phyloP scores from a whole-genome alignment of 805 yeast genomes.

The Candida odintsovae region DNA sequence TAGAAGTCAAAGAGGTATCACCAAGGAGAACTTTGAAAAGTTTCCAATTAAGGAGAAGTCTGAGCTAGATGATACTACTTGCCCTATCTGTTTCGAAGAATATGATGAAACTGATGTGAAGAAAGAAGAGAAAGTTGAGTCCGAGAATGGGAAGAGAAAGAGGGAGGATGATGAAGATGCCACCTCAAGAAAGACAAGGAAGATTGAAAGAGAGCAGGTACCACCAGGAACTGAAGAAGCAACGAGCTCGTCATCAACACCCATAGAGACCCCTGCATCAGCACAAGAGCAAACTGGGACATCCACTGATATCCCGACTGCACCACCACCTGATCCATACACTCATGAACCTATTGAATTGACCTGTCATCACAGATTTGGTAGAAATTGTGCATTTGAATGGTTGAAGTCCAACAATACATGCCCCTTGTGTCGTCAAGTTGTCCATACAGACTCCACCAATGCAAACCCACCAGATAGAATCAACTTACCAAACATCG shows the following conservation, averaged over 20 bases:
- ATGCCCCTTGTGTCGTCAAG: slow-evolving; percentile 82
- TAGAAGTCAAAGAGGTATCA: slow-evolving; percentile 45
- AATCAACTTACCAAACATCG: slow-evolving; percentile 19
- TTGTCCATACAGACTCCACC: slow-evolving; percentile 19
- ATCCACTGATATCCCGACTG: not conserved
- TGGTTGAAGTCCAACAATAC: slow-evolving; percentile 75
- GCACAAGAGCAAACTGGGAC: not conserved
- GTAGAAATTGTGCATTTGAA: slow-evolving; percentile 73
- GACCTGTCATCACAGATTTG: slow-evolving; percentile 88
- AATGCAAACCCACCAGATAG: slow-evolving; percentile 11
- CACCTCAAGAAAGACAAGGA: slow-evolving; percentile 2
- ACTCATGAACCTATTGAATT: slow-evolving; percentile 63
- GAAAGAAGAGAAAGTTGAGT: slow-evolving; percentile 21
- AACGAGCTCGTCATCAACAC: not conserved
- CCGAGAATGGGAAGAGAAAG: slow-evolving; percentile 17
- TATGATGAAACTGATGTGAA: slow-evolving; percentile 22
- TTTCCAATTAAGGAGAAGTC: slow-evolving; percentile 34
- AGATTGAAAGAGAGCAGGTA: not conserved
- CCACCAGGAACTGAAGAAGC: not conserved
- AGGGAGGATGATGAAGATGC: slow-evolving; percentile 16
- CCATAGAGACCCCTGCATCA: not conserved
- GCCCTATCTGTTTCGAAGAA: slow-evolving; percentile 64
- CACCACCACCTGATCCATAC: slow-evolving; percentile 18
- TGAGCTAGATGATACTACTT: slow-evolving; percentile 32
- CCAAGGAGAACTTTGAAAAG: slow-evolving; percentile 45